phyloP scores from a whole-genome alignment of 805 yeast genomes.

The Metschnikowia noctiluminum region DNA sequence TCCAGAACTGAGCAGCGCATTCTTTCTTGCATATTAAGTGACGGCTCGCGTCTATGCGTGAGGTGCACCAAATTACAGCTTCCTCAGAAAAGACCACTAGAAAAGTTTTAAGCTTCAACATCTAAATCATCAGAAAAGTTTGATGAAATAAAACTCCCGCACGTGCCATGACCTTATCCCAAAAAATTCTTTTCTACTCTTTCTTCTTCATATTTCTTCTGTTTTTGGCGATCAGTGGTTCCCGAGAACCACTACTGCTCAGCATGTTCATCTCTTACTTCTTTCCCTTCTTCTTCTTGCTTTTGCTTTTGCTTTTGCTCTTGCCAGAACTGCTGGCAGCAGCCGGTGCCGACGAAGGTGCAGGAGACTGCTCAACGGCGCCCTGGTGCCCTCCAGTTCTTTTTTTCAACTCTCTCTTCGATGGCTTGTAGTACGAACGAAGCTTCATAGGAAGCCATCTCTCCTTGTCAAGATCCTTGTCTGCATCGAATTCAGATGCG shows the following conservation, averaged over 20 bases:
- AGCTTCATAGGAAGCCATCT: constrained; percentile 92
- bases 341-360: constrained; percentile 23
- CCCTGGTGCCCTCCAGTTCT: constrained; percentile 19
- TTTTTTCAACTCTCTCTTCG: constrained; percentile 27
- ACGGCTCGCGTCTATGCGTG: neutral
- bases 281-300: constrained; percentile 20
- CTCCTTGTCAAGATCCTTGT: constrained; percentile 47
- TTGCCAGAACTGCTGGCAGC: constrained; percentile 9
- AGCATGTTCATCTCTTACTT: constrained; percentile 7
- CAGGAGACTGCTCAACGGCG: constrained; percentile 18
- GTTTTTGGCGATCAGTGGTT: too few species aligned
- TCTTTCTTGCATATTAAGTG: neutral
- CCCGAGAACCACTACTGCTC: too few species aligned
- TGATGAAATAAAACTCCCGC: too few species aligned
- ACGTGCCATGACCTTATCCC: too few species aligned
- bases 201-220: too few species aligned
- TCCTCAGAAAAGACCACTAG: too few species aligned
- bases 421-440: constrained; percentile 78
- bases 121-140: too few species aligned
- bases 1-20: neutral
- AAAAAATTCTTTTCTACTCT: too few species aligned
- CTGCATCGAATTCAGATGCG: constrained; percentile 11
- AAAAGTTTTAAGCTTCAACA: too few species aligned
- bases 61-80: too few species aligned
- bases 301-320: constrained; percentile 20